A percentile compares a stretch with the other conserved stretches of the same genome.
These are phyloP conservation scores for Salvia sclarea DNA, from an alignment of 305 asterid genomes.

Conservation along the genomic window DNA sequence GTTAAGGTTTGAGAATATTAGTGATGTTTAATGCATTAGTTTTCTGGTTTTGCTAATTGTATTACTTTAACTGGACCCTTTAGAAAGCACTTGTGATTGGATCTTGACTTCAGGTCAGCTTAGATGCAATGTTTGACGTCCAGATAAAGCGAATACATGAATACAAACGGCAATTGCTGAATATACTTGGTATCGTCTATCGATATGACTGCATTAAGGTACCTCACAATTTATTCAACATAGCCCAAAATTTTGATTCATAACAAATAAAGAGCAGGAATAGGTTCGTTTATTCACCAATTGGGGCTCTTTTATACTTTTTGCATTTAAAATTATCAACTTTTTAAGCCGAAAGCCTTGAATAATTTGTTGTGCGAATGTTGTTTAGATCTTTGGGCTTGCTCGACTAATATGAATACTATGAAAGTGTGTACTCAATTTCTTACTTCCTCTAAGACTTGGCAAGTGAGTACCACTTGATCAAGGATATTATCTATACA, in stretches of 20 bases:
- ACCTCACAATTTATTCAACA: not conserved
- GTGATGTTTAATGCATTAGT: not conserved
- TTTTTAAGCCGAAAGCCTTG: not conserved
- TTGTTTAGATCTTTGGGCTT: not conserved
- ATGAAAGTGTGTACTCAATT: no score
- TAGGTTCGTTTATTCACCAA: not conserved
- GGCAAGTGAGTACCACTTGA: no score
- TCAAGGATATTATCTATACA: not conserved
- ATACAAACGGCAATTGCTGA: conserved; percentile 26
- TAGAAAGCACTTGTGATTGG: not conserved
- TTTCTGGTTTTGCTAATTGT: conserved; percentile 9
- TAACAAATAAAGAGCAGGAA: not conserved
- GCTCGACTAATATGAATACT: not conserved
- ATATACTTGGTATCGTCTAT: conserved; percentile 21
- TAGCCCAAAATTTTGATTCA: not conserved
- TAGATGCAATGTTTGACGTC: conserved; percentile 26
- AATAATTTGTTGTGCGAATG: not conserved
- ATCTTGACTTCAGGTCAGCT: conserved; percentile 20
- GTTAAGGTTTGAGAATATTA: conserved; percentile 22
- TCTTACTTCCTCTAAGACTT: no score
- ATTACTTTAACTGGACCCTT: not conserved
- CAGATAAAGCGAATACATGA: conserved; percentile 28
- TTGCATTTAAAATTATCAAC: not conserved
- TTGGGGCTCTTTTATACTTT: not conserved
- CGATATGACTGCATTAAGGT: conserved; percentile 27